phyloP scores from a whole-genome alignment of 345 rosid species.

The Murraya paniculata region DNA sequence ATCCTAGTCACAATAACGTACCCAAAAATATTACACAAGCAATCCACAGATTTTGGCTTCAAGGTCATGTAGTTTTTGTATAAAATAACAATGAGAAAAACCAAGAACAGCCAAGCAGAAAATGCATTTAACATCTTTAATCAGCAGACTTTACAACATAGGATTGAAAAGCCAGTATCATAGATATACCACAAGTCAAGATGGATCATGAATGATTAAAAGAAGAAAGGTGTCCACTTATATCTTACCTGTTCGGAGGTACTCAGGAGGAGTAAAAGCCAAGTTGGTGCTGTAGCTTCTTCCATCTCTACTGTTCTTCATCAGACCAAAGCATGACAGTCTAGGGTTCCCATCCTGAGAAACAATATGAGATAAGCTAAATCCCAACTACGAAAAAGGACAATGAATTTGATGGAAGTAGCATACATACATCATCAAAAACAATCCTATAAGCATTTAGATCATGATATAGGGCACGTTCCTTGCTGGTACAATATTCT shows the following conservation, averaged over 20 bases:
- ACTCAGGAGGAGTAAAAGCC: conserved; percentile 96
- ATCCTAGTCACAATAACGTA: background rate
- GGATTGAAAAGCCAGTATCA: background rate
- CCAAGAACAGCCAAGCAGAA: background rate
- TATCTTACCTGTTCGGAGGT: conserved; percentile 65
- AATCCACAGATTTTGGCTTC: background rate
- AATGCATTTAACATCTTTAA: background rate
- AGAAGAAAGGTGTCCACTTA: background rate
- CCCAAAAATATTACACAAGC: background rate
- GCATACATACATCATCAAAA: conserved; percentile 73
- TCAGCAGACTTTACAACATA: background rate
- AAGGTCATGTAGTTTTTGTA: background rate
- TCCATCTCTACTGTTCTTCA: conserved; percentile 96
- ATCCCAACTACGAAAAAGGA: background rate
- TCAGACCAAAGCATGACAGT: conserved; percentile 92
- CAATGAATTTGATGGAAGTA: conserved; percentile 4
- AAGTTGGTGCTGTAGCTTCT: conserved; percentile 85
- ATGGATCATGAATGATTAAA: background rate
- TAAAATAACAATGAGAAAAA: background rate
- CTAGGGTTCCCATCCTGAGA: conserved; percentile 81
- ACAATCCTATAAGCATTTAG: conserved; percentile 90
- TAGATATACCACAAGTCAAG: background rate
- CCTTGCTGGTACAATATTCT: conserved; percentile 87
- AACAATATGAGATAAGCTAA: conserved; percentile 8
- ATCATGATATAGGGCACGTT: conserved; percentile 85